phyloP scores from a whole-genome alignment of 768 basidiomycete species.

The Auriscalpium orientale region DNA sequence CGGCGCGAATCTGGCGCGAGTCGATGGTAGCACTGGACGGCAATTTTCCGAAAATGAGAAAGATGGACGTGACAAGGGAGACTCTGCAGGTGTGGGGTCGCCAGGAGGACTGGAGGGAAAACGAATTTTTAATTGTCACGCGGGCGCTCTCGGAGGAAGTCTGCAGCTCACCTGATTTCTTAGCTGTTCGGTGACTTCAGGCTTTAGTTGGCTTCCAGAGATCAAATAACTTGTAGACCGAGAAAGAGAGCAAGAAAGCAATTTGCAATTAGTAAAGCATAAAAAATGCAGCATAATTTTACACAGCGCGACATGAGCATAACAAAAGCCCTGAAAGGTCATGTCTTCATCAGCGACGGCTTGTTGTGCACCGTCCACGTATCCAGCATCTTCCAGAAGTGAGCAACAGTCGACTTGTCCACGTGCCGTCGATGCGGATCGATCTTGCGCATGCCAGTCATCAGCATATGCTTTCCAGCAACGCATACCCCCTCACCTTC shows the following conservation, averaged over 20 bases:
- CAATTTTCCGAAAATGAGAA: not conserved
- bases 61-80: not conserved
- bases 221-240: no score
- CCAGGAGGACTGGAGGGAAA: not conserved
- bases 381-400: slow-evolving; percentile 93
- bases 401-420: slow-evolving; percentile 90
- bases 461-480: not conserved
- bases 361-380: slow-evolving; percentile 78
- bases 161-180: no score
- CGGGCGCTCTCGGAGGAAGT: not conserved
- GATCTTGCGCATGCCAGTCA: slow-evolving; percentile 44
- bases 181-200: no score
- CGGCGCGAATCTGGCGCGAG: not conserved
- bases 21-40: not conserved
- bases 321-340: slow-evolving; percentile 1
- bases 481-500: slow-evolving; percentile 46
- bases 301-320: no score
- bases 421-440: slow-evolving; percentile 85
- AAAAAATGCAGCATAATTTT: no score
- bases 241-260: no score
- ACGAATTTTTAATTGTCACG: not conserved
- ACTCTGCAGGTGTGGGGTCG: not conserved
- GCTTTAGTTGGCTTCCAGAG: no score
- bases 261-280: no score
- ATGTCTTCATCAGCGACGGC: slow-evolving; percentile 57